These are phyloP conservation scores for Scutellaria baicalensis DNA, from an alignment of 257 asterid species.

Conservation along the genomic window DNA sequence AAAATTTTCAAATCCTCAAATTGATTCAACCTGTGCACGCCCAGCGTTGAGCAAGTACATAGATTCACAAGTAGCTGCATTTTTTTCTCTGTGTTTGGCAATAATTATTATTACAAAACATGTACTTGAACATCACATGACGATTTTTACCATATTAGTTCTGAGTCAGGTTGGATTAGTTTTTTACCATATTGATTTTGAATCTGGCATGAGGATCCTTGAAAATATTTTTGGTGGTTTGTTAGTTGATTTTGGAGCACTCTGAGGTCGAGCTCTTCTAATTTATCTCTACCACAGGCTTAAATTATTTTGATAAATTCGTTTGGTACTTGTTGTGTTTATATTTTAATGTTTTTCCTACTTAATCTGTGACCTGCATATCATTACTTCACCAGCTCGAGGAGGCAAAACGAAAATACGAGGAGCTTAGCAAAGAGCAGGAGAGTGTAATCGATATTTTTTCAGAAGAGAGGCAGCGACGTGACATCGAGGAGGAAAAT, in stretches of 20 bases:
- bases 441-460: conserved; percentile 66
- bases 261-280: neutral
- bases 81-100: neutral
- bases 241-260: neutral
- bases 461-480: conserved; percentile 88
- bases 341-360: neutral
- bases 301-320: neutral
- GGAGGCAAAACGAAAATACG: conserved; percentile 35
- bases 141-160: neutral
- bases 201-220: neutral
- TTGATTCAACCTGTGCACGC: too few species aligned
- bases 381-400: conserved; percentile 40
- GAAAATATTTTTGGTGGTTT: neutral
- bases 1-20: too few species aligned
- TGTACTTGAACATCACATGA: too few species aligned
- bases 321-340: neutral
- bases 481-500: conserved; percentile 62
- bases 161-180: neutral
- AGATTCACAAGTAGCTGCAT: neutral
- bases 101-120: neutral
- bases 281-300: neutral
- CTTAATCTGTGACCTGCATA: neutral
- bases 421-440: conserved; percentile 65
- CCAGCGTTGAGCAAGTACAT: neutral
- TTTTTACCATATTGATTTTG: neutral